A percentile compares a stretch with the other conserved stretches of the same genome.
phyloP scores from a whole-genome alignment of 129 eudicot genomes.

The Pulicaria dysenterica region DNA sequence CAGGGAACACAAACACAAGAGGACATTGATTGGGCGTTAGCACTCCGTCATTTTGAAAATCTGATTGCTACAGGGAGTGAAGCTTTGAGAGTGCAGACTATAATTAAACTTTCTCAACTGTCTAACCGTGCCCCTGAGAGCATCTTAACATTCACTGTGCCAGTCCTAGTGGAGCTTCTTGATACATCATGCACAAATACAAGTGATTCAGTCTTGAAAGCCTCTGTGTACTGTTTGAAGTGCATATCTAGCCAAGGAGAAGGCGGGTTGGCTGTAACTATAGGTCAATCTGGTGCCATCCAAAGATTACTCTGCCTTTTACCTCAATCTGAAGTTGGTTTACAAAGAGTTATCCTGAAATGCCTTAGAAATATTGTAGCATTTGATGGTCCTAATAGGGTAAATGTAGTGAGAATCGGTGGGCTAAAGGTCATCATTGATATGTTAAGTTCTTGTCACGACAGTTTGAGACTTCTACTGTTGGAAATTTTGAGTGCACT shows the following conservation, averaged over 20 bases:
- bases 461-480: constrained; percentile 32
- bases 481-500: constrained; percentile 64
- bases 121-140: constrained; percentile 50
- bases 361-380: constrained; percentile 60
- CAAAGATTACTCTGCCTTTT: constrained; percentile 47
- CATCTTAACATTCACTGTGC: constrained; percentile 44
- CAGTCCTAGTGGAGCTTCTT: constrained; percentile 50
- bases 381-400: constrained; percentile 41
- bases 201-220: constrained; percentile 39
- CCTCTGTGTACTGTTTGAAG: constrained; percentile 55
- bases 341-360: constrained; percentile 44
- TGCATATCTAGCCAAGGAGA: constrained; percentile 55
- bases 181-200: constrained; percentile 20
- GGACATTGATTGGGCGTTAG: constrained; percentile 47
- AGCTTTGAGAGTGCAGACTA: constrained; percentile 32
- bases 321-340: constrained; percentile 38
- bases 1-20: constrained; percentile 22
- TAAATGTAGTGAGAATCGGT: constrained; percentile 41
- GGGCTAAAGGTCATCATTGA: constrained; percentile 50
- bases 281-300: constrained; percentile 55
- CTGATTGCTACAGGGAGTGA: constrained; percentile 42
- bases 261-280: constrained; percentile 43
- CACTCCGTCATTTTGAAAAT: constrained; percentile 38
- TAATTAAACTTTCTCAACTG: constrained; percentile 45
- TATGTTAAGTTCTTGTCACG: constrained; percentile 42